Evolutionary conservation across 371 early-diverging fungal species (phyloP).

Genomic region (Homolaphlyctis polyrhiza): DNA sequence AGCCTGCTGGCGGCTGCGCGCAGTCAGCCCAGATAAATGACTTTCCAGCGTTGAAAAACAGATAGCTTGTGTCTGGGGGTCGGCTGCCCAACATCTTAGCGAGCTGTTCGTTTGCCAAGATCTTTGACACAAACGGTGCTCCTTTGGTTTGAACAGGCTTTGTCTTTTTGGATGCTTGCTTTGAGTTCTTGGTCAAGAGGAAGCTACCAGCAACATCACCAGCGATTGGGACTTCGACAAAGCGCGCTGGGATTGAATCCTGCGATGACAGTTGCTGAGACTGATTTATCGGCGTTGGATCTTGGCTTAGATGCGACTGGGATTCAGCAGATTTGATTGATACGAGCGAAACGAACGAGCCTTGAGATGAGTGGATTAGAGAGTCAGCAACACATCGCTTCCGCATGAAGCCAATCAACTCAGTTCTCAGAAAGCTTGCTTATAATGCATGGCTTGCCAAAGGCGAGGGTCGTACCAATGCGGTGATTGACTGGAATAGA

Average conservation of each 20-base stretch:
- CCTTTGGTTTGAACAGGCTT: slow-evolving; percentile 17
- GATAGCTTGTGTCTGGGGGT: slow-evolving; percentile 63
- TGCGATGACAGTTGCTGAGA: too few relatives aligned
- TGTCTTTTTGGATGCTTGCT: slow-evolving; percentile 15
- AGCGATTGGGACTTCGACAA: background rate
- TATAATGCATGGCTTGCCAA: too few relatives aligned
- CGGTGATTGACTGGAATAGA: background rate
- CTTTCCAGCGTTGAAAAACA: slow-evolving; percentile 79
- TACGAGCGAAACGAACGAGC: too few relatives aligned
- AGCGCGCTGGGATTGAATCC: background rate
- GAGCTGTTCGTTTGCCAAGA: slow-evolving; percentile 75
- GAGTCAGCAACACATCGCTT: too few relatives aligned
- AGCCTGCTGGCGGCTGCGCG: background rate
- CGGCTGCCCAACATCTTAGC: slow-evolving; percentile 70
- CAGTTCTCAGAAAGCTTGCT: too few relatives aligned
- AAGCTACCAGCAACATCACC: slow-evolving; percentile 8
- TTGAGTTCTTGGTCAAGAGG: slow-evolving; percentile 7
- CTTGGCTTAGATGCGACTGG: too few relatives aligned
- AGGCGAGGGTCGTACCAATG: background rate
- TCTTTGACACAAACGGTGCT: slow-evolving; percentile 67
- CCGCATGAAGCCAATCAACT: too few relatives aligned
- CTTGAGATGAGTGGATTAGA: too few relatives aligned
- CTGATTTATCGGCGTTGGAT: too few relatives aligned
- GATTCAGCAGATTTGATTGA: too few relatives aligned
- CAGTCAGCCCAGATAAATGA: slow-evolving; percentile 78